Percentiles rank a stretch among this genome's conserved stretches.
These are phyloP conservation scores for Dryadomyces quercivorus DNA, from an alignment of 2,329 filamentous ascomycete species.

Conservation along the genomic window DNA sequence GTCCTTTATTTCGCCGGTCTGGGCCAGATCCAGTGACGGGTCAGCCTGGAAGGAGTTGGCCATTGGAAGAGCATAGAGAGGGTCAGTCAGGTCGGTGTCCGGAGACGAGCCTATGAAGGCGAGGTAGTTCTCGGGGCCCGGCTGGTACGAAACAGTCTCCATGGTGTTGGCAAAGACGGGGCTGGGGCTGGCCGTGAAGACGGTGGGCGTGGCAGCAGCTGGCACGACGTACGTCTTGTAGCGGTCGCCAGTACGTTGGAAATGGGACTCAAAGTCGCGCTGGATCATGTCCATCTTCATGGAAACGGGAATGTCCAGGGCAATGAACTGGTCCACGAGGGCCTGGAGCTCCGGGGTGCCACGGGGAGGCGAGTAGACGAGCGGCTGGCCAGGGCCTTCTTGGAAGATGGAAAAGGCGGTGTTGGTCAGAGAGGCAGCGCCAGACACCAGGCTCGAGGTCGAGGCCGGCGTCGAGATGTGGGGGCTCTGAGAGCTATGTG, in stretches of 20 bases:
- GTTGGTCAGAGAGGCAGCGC: background rate
- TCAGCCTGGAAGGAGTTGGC: too few species aligned
- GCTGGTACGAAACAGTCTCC: background rate
- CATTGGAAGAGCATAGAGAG: constrained; percentile 10
- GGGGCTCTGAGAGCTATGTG: constrained; percentile 3
- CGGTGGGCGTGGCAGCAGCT: constrained; percentile 21
- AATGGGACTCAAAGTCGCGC: constrained; percentile 12
- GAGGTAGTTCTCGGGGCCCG: background rate
- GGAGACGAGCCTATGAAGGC: constrained; percentile 5
- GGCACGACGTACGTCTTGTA: constrained; percentile 48
- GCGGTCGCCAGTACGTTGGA: constrained; percentile 39
- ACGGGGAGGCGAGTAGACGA: constrained; percentile 57
- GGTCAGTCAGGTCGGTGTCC: constrained; percentile 26
- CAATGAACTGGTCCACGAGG: constrained; percentile 44
- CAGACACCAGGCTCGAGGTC: constrained; percentile 4
- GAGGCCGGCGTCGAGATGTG: constrained; percentile 7
- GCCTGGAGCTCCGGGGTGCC: constrained; percentile 48
- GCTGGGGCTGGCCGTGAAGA: constrained; percentile 32
- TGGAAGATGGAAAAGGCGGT: constrained; percentile 46
- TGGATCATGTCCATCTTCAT: constrained; percentile 27
- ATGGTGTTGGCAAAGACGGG: constrained; percentile 30
- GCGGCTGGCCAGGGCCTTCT: constrained; percentile 39
- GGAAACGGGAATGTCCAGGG: constrained; percentile 28
- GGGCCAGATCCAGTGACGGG: too few species aligned
- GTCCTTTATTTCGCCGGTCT: constrained; percentile 18